Evolutionary conservation across 2,329 filamentous ascomycete genomes (phyloP).

Genomic region (Pleurostoma richardsiae): DNA sequence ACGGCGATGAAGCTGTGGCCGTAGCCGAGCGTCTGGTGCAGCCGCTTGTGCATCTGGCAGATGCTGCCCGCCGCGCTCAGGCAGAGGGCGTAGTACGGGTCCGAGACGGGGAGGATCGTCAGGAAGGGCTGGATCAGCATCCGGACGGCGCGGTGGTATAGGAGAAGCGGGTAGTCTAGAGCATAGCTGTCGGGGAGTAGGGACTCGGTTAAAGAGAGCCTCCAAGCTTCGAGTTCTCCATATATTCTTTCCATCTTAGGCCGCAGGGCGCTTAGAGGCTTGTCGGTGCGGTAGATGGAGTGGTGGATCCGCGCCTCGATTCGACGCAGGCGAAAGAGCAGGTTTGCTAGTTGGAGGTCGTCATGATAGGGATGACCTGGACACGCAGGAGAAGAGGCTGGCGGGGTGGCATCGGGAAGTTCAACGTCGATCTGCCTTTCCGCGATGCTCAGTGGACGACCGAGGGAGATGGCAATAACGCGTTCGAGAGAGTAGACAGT

Average conservation of each 20-base stretch:
- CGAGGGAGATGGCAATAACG: constrained; percentile 43
- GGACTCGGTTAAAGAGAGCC: constrained; percentile 15
- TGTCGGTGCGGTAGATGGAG: constrained; percentile 45
- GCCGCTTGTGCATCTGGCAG: constrained; percentile 34
- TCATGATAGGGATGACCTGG: constrained; percentile 15
- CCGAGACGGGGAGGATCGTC: constrained; percentile 34
- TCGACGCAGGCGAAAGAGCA: constrained; percentile 37
- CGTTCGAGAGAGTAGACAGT: constrained; percentile 44
- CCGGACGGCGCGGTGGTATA: constrained; percentile 44
- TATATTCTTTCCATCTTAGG: constrained; percentile 41
- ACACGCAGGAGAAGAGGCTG: constrained; percentile 20
- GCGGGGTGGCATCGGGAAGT: constrained; percentile 32
- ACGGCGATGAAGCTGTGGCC: constrained; percentile 36
- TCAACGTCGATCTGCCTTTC: constrained; percentile 46
- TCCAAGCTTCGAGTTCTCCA: constrained; percentile 39
- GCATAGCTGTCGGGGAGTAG: constrained; percentile 29
- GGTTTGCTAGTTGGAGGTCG: constrained; percentile 32
- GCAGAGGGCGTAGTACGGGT: constrained; percentile 39
- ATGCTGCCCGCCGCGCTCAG: constrained; percentile 31
- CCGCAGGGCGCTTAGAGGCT: constrained; percentile 33
- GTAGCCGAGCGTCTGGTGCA: constrained; percentile 32
- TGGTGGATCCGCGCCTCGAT: constrained; percentile 44
- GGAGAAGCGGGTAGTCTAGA: constrained; percentile 40
- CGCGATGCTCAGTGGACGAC: constrained; percentile 42
- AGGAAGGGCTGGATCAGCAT: constrained; percentile 46